Evolutionary conservation across 2,329 filamentous ascomycete genomes (phyloP).

Genomic region (Leptographium wingfieldii): DNA sequence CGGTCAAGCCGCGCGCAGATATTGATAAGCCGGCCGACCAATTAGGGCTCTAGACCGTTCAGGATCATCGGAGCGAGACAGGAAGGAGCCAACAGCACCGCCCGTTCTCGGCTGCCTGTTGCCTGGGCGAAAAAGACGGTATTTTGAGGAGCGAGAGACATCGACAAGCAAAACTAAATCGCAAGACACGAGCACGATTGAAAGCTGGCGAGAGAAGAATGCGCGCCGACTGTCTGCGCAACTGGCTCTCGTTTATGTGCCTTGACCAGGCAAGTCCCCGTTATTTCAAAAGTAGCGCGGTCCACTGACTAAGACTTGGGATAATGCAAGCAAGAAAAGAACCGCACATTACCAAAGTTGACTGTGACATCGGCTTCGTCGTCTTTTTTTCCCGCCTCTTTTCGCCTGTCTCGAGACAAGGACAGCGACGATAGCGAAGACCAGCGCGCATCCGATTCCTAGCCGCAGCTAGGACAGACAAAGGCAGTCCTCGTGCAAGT

Average conservation of each 20-base stretch:
- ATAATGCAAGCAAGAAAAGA: background rate
- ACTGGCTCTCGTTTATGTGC: background rate
- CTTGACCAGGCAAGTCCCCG: background rate
- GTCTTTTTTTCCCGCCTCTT: background rate
- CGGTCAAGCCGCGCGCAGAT: background rate
- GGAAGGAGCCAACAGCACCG: background rate
- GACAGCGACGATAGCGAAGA: background rate
- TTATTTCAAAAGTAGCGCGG: background rate
- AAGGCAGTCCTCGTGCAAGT: background rate
- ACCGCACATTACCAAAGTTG: background rate
- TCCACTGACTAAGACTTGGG: background rate
- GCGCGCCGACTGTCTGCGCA: background rate
- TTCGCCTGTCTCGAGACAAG: background rate
- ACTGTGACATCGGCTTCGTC: background rate
- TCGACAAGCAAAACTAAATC: background rate
- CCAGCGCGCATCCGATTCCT: background rate
- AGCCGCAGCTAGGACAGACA: background rate
- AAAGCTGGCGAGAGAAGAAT: background rate
- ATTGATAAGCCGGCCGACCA: background rate
- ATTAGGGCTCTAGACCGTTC: background rate
- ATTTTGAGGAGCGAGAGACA: background rate
- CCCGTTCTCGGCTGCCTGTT: background rate
- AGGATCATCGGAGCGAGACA: background rate
- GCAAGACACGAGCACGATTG: background rate
- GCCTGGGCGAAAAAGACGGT: too few species aligned